Conservation (phyloP, 2,329 filamentous ascomycete genomes). For the Xylariales sp. region DNA sequence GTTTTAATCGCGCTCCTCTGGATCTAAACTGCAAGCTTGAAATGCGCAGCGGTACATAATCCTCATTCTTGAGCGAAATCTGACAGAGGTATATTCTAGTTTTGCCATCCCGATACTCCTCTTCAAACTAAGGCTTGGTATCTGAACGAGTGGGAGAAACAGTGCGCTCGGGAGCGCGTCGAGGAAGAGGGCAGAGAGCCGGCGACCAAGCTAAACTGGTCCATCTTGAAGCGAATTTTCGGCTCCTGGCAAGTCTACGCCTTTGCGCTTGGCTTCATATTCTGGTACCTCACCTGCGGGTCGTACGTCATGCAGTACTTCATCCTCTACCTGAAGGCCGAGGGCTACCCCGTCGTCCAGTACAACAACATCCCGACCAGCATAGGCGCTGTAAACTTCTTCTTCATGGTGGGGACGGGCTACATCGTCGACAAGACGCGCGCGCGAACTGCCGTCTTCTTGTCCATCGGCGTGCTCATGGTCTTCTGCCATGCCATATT, state of each 20-base stretch:
- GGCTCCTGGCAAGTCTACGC: conserved; percentile 38
- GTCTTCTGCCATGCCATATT: conserved; percentile 31
- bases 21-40: background rate
- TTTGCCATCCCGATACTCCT: conserved; percentile 38
- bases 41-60: too few species aligned
- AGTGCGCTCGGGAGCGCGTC: conserved; percentile 64
- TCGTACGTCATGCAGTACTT: conserved; percentile 37
- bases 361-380: conserved; percentile 42
- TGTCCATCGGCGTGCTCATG: conserved; percentile 28
- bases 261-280: conserved; percentile 33
- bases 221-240: conserved; percentile 32
- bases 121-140: conserved; percentile 36
- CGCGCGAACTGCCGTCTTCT: conserved; percentile 29
- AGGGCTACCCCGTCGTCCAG: conserved; percentile 29
- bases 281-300: conserved; percentile 33
- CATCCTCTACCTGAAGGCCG: conserved; percentile 32
- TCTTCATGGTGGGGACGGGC: conserved; percentile 30
- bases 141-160: conserved; percentile 50
- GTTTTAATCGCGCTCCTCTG: background rate
- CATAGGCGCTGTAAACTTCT: conserved; percentile 37
- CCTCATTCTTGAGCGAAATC: too few species aligned
- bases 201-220: conserved; percentile 28
- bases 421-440: conserved; percentile 27
- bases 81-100: conserved; percentile 8
- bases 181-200: conserved; percentile 45